A percentile compares a stretch with the other conserved stretches of the same genome.
Evolutionary conservation across 805 yeast species (phyloP).

Genomic region (fission yeast (Schizosaccharomyces pombe)): DNA sequence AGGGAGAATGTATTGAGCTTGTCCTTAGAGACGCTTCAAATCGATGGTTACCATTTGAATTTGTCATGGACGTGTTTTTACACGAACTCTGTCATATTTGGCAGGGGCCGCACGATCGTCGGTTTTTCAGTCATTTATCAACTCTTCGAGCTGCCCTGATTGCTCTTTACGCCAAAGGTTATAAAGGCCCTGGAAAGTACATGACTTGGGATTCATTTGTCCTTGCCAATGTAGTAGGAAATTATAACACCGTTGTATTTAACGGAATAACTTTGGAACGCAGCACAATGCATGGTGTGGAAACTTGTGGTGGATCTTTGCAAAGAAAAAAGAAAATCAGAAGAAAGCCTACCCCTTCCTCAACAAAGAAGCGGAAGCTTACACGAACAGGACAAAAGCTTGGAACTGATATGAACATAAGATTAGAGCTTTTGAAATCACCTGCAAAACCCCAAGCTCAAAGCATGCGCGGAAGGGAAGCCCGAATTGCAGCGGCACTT

Average conservation of each 20-base stretch:
- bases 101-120: conserved; percentile 10
- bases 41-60: not conserved
- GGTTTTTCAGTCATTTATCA: conserved; percentile 9
- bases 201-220: conserved; percentile 7
- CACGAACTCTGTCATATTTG: conserved; percentile 11
- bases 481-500: not conserved
- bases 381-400: not conserved
- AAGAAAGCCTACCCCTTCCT: not conserved
- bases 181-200: conserved; percentile 11
- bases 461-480: not conserved
- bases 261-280: not conserved
- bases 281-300: not conserved
- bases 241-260: not conserved
- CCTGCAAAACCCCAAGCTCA: not conserved
- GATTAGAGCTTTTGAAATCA: not conserved
- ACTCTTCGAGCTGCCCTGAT: conserved; percentile 8
- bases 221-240: not conserved
- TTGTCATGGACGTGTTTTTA: conserved; percentile 10
- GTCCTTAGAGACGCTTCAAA: conserved; percentile 9
- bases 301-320: not conserved
- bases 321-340: not conserved
- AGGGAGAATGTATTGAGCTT: conserved; percentile 9
- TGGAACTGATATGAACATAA: not conserved
- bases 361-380: not conserved
- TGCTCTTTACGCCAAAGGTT: conserved; percentile 8